phyloP scores from a whole-genome alignment of 257 asterid species.

The Rauvolfia tetraphylla region DNA sequence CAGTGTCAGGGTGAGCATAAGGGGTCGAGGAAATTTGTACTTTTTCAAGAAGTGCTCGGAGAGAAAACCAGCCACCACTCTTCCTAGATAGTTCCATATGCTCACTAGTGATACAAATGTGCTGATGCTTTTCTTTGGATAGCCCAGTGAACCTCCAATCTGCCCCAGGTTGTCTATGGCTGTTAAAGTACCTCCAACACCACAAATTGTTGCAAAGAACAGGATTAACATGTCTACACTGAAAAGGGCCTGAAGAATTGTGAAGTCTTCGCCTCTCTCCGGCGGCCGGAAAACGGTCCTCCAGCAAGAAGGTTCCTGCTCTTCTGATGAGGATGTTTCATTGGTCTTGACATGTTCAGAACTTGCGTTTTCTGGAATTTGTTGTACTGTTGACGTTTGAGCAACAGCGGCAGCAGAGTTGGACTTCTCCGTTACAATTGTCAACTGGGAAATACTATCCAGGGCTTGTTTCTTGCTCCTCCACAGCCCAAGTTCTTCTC shows the following conservation, averaged over 20 bases:
- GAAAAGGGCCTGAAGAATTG: slow-evolving; percentile 28
- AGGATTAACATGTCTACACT: slow-evolving; percentile 28
- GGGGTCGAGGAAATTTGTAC: slow-evolving; percentile 62
- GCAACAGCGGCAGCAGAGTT: background rate
- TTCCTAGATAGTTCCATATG: slow-evolving; percentile 75
- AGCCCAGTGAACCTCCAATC: slow-evolving; percentile 58
- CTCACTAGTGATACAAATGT: slow-evolving; percentile 83
- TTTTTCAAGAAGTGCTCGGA: slow-evolving; percentile 54
- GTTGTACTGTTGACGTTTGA: background rate
- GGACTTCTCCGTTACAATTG: slow-evolving; percentile 29
- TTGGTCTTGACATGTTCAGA: background rate
- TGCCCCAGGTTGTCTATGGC: slow-evolving; percentile 44
- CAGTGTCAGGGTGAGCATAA: slow-evolving; percentile 45
- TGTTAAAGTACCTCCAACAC: slow-evolving; percentile 76
- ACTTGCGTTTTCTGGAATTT: background rate
- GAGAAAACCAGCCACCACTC: slow-evolving; percentile 63
- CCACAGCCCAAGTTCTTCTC: slow-evolving; percentile 28
- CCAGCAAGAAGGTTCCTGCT: slow-evolving; percentile 57
- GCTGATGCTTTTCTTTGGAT: slow-evolving; percentile 52
- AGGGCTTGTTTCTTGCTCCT: slow-evolving; percentile 20
- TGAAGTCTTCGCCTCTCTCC: slow-evolving; percentile 36
- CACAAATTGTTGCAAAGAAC: slow-evolving; percentile 63
- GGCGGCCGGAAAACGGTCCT: slow-evolving; percentile 54
- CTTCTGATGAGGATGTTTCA: background rate
- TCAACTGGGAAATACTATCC: slow-evolving; percentile 23